These are phyloP conservation scores for Kluyveromyces dobzhanskii DNA, from an alignment of 805 yeast species.

Conservation along the genomic window DNA sequence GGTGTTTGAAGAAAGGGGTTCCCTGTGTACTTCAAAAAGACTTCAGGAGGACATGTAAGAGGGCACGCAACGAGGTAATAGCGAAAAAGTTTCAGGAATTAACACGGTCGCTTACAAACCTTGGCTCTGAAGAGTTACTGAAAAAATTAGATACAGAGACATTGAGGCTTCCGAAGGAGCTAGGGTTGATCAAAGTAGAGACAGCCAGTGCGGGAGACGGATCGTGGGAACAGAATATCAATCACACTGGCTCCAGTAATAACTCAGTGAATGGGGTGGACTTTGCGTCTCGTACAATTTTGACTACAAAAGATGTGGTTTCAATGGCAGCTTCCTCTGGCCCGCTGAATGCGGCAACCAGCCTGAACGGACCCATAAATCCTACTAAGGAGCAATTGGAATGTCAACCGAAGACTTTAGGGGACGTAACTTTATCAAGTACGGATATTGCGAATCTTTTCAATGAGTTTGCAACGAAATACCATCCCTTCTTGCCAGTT, in stretches of 20 bases:
- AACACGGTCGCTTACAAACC: constrained; percentile 40
- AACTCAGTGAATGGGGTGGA: background rate
- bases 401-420: constrained; percentile 65
- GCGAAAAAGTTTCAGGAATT: constrained; percentile 73
- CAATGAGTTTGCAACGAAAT: constrained; percentile 61
- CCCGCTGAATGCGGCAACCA: background rate
- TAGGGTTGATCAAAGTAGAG: background rate
- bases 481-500: constrained; percentile 82
- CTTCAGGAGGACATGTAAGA: constrained; percentile 81
- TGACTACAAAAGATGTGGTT: constrained; percentile 1
- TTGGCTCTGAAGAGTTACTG: constrained; percentile 25
- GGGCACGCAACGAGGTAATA: constrained; percentile 74
- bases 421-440: constrained; percentile 54
- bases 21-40: constrained; percentile 69
- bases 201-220: background rate
- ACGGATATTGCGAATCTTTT: constrained; percentile 55
- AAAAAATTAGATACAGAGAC: constrained; percentile 23
- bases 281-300: background rate
- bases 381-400: constrained; percentile 32
- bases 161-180: constrained; percentile 7
- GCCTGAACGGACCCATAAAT: background rate
- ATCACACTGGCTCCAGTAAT: background rate
- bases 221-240: background rate
- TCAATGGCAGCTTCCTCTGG: background rate
- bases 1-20: constrained; percentile 66